Conservation (phyloP, 805 yeast genomes). For the Wickerhamomyces mucosus region DNA sequence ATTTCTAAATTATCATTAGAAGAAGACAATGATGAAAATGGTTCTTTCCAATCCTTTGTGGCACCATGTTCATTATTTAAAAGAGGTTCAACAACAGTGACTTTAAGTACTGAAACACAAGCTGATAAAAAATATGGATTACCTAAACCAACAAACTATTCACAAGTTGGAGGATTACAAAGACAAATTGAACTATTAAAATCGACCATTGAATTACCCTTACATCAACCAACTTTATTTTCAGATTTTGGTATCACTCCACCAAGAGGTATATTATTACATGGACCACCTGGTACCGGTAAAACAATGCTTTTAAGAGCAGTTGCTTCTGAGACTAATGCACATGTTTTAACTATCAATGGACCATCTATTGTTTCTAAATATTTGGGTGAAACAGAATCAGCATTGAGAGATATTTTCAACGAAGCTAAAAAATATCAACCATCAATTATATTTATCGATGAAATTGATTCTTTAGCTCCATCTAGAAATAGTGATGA, state of each 20-base stretch:
- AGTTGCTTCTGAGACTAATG: slow-evolving; percentile 67
- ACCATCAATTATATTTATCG: slow-evolving; percentile 83
- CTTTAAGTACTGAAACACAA: slow-evolving; percentile 15
- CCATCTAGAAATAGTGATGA: slow-evolving; percentile 82
- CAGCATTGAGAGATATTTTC: slow-evolving; percentile 70
- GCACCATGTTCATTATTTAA: slow-evolving; percentile 42
- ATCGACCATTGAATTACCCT: slow-evolving; percentile 69
- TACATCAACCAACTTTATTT: slow-evolving; percentile 68
- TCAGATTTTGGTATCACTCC: slow-evolving; percentile 83
- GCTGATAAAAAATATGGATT: slow-evolving; percentile 31
- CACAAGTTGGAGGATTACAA: slow-evolving; percentile 68
- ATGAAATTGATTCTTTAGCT: slow-evolving; percentile 87
- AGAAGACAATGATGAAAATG: slow-evolving; percentile 12
- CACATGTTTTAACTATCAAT: slow-evolving; percentile 77
- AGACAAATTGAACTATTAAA: slow-evolving; percentile 52
- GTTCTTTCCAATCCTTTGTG: slow-evolving; percentile 18
- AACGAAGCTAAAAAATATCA: slow-evolving; percentile 78
- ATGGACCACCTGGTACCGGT: slow-evolving; percentile 98
- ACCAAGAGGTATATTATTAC: slow-evolving; percentile 85
- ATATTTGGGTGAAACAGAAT: slow-evolving; percentile 91
- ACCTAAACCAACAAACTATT: slow-evolving; percentile 36
- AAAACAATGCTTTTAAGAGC: slow-evolving; percentile 82
- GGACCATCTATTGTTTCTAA: slow-evolving; percentile 91
- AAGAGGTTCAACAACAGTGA: slow-evolving; percentile 23
- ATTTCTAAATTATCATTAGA: slow-evolving; percentile 27